Evolutionary conservation across 257 asterid genomes (phyloP).

Genomic region (Gentiana dahurica): DNA sequence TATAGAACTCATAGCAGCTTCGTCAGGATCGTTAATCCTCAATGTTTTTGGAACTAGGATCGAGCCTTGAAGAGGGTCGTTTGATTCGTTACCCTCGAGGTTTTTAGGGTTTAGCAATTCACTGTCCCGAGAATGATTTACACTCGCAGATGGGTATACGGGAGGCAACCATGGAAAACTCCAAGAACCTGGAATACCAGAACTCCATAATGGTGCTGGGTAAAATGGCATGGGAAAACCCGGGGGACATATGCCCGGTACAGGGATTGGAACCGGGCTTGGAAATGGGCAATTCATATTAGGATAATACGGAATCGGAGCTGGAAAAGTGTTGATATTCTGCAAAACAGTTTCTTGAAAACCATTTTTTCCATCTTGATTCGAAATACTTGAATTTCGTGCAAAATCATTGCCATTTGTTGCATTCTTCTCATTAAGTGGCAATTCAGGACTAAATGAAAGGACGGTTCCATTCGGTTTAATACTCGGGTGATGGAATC

Average conservation of each 20-base stretch:
- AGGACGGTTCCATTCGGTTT: slow-evolving; percentile 55
- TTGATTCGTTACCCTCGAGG: slow-evolving; percentile 12
- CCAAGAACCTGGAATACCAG: slow-evolving; percentile 43
- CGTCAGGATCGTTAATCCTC: slow-evolving; percentile 80
- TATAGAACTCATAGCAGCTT: slow-evolving; percentile 81
- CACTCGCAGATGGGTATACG: slow-evolving; percentile 20
- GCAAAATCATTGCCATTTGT: slow-evolving; percentile 40
- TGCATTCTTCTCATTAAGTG: slow-evolving; percentile 27
- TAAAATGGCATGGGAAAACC: slow-evolving; percentile 47
- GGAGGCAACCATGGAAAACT: slow-evolving; percentile 45
- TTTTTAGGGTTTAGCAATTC: slow-evolving; percentile 30
- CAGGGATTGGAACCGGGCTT: slow-evolving; percentile 35
- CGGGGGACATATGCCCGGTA: slow-evolving; percentile 45
- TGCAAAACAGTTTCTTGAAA: slow-evolving; percentile 29
- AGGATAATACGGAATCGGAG: slow-evolving; percentile 48
- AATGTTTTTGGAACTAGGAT: slow-evolving; percentile 59
- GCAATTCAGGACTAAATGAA: slow-evolving; percentile 47
- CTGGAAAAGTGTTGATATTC: slow-evolving; percentile 31
- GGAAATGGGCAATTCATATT: slow-evolving; percentile 58
- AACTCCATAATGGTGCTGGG: slow-evolving; percentile 61
- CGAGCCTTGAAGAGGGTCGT: slow-evolving; percentile 23
- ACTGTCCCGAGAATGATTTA: slow-evolving; percentile 50
- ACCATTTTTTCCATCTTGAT: slow-evolving; percentile 18
- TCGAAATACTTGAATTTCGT: slow-evolving; percentile 27
- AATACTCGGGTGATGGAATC: slow-evolving; percentile 28